phyloP scores from a whole-genome alignment of 306 rosid species.

The Cucurbita maxima region DNA sequence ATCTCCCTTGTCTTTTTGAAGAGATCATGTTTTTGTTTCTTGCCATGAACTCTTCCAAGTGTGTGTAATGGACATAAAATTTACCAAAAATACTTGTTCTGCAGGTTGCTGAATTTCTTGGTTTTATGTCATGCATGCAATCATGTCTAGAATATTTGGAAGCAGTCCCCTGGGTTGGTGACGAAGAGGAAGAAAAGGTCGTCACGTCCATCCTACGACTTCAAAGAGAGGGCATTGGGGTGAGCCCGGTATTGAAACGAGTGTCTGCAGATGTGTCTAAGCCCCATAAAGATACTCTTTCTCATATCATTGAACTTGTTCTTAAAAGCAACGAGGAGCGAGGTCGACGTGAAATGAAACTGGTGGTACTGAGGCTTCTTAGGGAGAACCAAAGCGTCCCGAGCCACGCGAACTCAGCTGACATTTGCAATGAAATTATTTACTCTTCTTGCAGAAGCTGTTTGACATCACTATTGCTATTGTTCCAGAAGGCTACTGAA shows the following conservation, averaged over 20 bases:
- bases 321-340: constrained; percentile 79
- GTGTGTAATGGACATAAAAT: not conserved
- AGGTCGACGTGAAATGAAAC: constrained; percentile 85
- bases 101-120: constrained; percentile 78
- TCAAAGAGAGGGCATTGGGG: constrained; percentile 54
- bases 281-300: constrained; percentile 52
- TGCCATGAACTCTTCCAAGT: not conserved
- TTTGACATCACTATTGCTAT: constrained; percentile 34
- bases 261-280: constrained; percentile 57
- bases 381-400: constrained; percentile 50
- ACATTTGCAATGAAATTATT: constrained; percentile 42
- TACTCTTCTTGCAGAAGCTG: constrained; percentile 53
- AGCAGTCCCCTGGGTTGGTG: constrained; percentile 94
- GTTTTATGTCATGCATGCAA: constrained; percentile 62
- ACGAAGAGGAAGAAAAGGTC: constrained; percentile 88
- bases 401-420: constrained; percentile 29
- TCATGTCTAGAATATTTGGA: constrained; percentile 84
- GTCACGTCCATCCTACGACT: constrained; percentile 57
- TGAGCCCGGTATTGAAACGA: constrained; percentile 70
- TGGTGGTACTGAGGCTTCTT: constrained; percentile 69
- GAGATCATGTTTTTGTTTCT: not conserved
- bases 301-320: constrained; percentile 65
- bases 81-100: constrained; percentile 13
- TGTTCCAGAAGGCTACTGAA: constrained; percentile 61
- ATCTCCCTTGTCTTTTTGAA: not conserved